Evolutionary conservation across 2,329 filamentous ascomycete species (phyloP).

Genomic region (Scleromitrula shiraiana): DNA sequence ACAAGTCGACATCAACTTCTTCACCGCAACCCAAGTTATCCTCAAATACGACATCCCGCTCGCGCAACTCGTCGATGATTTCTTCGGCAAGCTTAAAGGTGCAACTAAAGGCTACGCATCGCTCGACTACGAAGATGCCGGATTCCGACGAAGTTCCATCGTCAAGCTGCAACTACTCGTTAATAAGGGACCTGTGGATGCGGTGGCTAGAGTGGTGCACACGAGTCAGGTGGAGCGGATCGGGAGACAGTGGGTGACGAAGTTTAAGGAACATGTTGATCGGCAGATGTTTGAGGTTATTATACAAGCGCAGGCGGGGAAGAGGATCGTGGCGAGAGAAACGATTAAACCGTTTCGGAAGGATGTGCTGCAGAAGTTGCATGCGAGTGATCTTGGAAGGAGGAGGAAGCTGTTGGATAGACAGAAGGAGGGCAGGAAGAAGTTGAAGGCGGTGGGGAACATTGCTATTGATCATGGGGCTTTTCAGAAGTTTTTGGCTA

Average conservation of each 20-base stretch:
- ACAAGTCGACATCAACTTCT: slow-evolving; percentile 84
- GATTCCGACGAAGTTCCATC: slow-evolving; percentile 71
- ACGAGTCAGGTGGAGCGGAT: slow-evolving; percentile 70
- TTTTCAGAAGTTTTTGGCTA: slow-evolving; percentile 88
- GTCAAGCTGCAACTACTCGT: slow-evolving; percentile 89
- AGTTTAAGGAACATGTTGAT: slow-evolving; percentile 96
- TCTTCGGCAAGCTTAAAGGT: slow-evolving; percentile 94
- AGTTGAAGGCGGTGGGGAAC: slow-evolving; percentile 74
- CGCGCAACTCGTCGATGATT: slow-evolving; percentile 86
- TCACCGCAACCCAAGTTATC: slow-evolving; percentile 87
- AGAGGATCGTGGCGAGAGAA: slow-evolving; percentile 78
- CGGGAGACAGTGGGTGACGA: slow-evolving; percentile 81
- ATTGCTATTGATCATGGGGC: slow-evolving; percentile 94
- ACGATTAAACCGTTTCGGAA: slow-evolving; percentile 96
- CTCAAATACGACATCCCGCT: slow-evolving; percentile 86
- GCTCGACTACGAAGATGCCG: slow-evolving; percentile 93
- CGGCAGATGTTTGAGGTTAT: slow-evolving; percentile 95
- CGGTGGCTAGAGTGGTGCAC: slow-evolving; percentile 86
- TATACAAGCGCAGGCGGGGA: slow-evolving; percentile 83
- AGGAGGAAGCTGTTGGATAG: slow-evolving; percentile 86
- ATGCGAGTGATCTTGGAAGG: slow-evolving; percentile 79
- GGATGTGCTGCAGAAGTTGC: slow-evolving; percentile 86
- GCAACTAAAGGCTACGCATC: slow-evolving; percentile 92
- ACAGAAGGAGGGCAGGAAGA: slow-evolving; percentile 93
- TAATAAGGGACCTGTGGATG: slow-evolving; percentile 89